A percentile compares a stretch with the other conserved stretches of the same genome.
Evolutionary conservation across 1,284 basidiomycete species (phyloP).

Genomic region (Phylloporus sp.): DNA sequence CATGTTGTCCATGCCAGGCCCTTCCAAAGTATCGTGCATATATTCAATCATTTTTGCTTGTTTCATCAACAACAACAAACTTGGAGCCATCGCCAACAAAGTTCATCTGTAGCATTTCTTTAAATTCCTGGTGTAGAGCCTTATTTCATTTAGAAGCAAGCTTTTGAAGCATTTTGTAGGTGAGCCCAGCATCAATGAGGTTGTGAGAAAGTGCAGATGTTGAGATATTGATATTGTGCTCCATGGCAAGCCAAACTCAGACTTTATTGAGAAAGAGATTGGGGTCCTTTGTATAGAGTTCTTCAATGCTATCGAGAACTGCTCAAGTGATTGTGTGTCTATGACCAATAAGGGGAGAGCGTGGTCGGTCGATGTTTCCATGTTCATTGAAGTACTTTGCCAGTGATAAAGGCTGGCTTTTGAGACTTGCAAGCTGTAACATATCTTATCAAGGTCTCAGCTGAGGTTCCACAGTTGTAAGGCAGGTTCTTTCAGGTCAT

Average conservation of each 20-base stretch:
- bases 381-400: neutral
- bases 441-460: constrained; percentile 7
- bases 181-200: constrained; percentile 1
- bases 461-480: neutral
- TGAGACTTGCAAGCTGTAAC: neutral
- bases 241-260: neutral
- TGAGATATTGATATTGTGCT: neutral
- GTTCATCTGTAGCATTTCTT: neutral
- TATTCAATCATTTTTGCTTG: constrained; percentile 30
- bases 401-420: constrained; percentile 1
- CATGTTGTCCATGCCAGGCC: constrained; percentile 8
- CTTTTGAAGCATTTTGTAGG: constrained; percentile 1
- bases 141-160: constrained; percentile 26
- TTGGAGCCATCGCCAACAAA: constrained; percentile 27
- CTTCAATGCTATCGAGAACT: neutral
- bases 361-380: neutral
- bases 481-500: neutral
- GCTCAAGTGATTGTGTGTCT: neutral
- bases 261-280: constrained; percentile 4
- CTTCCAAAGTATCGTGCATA: constrained; percentile 4
- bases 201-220: neutral
- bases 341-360: neutral
- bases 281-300: neutral
- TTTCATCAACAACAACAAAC: constrained; percentile 33
- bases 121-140: neutral